Conservation (phyloP, 2,329 filamentous ascomycete species). For the Fusarium robinianum region DNA sequence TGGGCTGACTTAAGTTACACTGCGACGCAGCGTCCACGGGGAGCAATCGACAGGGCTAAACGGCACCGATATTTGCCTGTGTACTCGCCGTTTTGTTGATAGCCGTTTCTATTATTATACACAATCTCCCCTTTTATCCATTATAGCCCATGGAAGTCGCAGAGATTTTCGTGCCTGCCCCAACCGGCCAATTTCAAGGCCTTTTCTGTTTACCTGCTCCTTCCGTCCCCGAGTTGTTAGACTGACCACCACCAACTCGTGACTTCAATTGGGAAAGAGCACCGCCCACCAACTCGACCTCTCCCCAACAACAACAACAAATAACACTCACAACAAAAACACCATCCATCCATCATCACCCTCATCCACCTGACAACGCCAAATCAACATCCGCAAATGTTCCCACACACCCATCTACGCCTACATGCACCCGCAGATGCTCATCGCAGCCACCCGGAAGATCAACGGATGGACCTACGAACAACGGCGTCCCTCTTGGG, state of each 20-base stretch:
- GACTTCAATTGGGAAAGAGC: neutral
- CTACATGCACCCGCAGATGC: constrained; percentile 31
- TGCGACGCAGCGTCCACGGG: no score
- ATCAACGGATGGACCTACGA: constrained; percentile 22
- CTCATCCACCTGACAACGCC: constrained; percentile 22
- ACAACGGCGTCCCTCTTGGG: constrained; percentile 11
- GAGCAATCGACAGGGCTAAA: no score
- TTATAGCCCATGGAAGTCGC: no score
- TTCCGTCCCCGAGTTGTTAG: constrained; percentile 4
- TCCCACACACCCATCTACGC: constrained; percentile 16
- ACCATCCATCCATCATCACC: neutral
- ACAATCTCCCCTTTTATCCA: neutral
- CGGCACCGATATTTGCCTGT: no score
- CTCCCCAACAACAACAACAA: constrained; percentile 4
- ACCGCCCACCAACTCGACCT: neutral
- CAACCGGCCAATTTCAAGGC: constrained; percentile 19
- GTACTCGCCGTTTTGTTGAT: no score
- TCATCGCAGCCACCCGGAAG: constrained; percentile 32
- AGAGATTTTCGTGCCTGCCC: constrained; percentile 7
- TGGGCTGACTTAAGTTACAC: no score
- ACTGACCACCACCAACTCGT: constrained; percentile 22
- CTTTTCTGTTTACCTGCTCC: constrained; percentile 3
- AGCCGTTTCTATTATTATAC: no score
- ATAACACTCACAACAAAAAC: constrained; percentile 15
- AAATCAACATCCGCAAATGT: no score